Evolutionary conservation across 441 rosid species (phyloP), one percentile per base, ranked within the genome.

Genomic region (Eruca vesicaria): DNA sequence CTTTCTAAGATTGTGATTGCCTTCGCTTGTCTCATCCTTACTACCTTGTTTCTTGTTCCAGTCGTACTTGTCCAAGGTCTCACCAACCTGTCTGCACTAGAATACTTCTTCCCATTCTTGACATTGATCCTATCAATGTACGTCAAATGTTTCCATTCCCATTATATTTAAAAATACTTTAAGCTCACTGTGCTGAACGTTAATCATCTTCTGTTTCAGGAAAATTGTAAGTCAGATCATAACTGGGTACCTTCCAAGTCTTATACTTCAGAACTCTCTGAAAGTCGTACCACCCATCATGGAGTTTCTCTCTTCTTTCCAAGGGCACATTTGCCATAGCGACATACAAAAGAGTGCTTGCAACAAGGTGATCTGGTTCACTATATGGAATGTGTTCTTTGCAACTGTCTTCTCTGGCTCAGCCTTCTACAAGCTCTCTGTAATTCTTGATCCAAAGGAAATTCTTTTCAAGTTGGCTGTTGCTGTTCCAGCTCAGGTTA

Each of bases 401-500:
- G 99, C 99, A 20, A 87, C 99, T 32, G 90, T 92, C 20, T 95
- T 95, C 84, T 95, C 99, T 9, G 99, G 98, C 33, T 87, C 99
- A 41, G 86, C 78, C 62, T 74, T 95, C 6, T 82, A 81, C 79
- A 88, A 82, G 86, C 28, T 91, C 66, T 80, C 89, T 71, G 78
- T 95, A 59, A 1, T 92, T 73, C 89, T 95, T 31, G 95, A 95
- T 23, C 96, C 93, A 61, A 91, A 82, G 80, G 77, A 59, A 58
- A 91, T 95, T 73, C 93, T 91, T 8, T 45, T 86, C 74, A 88
- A 79, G 90, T 83, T 95, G 62, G 99, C 91, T 74, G 86, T 88
- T 73, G 71, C 93, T 71, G 99, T 92, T 82, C 99, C 99, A 9
- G 97, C 95, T 56, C 99, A 95, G 96, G 99, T 94, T n/a, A n/a